Conservation (phyloP, 2,329 filamentous ascomycete species). For the Apiospora hydei region DNA sequence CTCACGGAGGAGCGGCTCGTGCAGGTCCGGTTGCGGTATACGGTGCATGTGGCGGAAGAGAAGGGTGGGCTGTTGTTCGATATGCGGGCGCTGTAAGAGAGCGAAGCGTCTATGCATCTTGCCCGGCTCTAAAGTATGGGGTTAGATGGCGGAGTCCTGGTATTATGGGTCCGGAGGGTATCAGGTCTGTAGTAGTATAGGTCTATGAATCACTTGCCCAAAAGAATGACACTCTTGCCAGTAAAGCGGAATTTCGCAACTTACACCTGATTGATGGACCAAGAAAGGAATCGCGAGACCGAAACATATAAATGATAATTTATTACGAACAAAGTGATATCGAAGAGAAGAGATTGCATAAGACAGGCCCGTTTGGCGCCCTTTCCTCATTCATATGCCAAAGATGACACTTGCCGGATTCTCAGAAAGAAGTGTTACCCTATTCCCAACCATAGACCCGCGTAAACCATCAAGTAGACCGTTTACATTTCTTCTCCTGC, state of each 20-base stretch:
- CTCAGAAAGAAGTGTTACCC: background rate
- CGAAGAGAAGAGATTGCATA: background rate
- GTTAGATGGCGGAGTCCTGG: no score
- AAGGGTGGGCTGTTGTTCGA: slow-evolving; percentile 27
- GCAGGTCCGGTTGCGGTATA: slow-evolving; percentile 32
- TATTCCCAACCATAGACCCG: background rate
- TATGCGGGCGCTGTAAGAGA: slow-evolving; percentile 15
- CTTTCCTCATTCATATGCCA: no score
- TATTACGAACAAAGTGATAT: background rate
- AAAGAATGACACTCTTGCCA: background rate
- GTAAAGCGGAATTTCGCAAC: background rate
- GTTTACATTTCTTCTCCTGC: background rate
- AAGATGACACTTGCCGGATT: no score
- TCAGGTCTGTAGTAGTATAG: background rate
- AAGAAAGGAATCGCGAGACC: background rate
- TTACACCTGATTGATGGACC: background rate
- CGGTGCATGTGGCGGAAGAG: slow-evolving; percentile 26
- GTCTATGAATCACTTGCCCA: background rate
- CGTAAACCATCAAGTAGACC: no score
- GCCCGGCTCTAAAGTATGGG: no score
- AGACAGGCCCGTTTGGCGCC: background rate
- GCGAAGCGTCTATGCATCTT: background rate
- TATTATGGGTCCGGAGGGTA: no score
- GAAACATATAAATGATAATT: background rate
- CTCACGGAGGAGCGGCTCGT: slow-evolving; percentile 43